These are phyloP conservation scores for Potentilla sterilis DNA, from an alignment of 306 rosid genomes.

Conservation along the genomic window DNA sequence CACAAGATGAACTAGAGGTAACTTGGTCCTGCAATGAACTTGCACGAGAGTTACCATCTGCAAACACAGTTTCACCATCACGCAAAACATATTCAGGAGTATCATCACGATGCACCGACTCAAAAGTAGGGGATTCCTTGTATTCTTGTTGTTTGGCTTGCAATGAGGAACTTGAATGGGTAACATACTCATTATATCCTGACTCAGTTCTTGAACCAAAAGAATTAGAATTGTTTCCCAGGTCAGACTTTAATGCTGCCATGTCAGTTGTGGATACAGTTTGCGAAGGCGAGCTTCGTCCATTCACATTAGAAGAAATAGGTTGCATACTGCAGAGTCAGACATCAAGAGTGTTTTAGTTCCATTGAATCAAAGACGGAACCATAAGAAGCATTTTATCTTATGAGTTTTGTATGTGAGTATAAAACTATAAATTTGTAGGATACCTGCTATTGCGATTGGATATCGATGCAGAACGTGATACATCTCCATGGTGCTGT, in stretches of 20 bases:
- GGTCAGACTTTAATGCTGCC: constrained; percentile 32
- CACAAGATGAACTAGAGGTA: constrained; percentile 65
- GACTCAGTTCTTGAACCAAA: constrained; percentile 63
- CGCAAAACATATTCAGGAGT: constrained; percentile 41
- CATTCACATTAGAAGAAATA: constrained; percentile 31
- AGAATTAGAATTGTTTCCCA: constrained; percentile 52
- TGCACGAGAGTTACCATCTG: constrained; percentile 47
- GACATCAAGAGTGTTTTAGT: constrained; percentile 28
- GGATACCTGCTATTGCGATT: constrained; percentile 65
- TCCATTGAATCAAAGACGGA: constrained; percentile 25
- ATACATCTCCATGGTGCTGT: constrained; percentile 49
- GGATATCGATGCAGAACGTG: constrained; percentile 51
- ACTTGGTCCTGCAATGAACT: constrained; percentile 50
- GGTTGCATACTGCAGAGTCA: constrained; percentile 47
- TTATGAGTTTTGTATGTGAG: not conserved
- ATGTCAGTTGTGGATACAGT: constrained; percentile 37
- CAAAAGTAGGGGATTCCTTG: constrained; percentile 51
- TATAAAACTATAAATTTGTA: constrained; percentile 8
- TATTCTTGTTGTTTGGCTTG: constrained; percentile 47
- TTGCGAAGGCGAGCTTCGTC: constrained; percentile 33
- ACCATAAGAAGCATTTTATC: constrained; percentile 5
- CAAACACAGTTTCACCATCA: constrained; percentile 29
- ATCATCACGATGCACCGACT: constrained; percentile 39
- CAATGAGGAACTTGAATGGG: constrained; percentile 51
- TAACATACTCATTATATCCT: constrained; percentile 65